phyloP scores from a whole-genome alignment of 1,139 yeast species.

The Yamadazyma siamensis region DNA sequence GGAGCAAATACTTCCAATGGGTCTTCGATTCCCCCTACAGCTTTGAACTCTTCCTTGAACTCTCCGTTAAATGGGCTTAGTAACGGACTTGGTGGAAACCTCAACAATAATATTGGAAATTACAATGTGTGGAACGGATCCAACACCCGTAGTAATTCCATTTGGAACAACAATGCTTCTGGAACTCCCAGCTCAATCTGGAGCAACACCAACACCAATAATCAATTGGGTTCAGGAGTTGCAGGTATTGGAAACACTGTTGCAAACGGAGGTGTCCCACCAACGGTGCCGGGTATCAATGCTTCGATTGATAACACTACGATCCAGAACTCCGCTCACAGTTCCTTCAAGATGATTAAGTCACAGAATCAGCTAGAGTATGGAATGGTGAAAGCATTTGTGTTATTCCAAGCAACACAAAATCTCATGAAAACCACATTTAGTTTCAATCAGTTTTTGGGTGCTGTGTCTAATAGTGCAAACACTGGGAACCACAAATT shows the following conservation, averaged over 20 bases:
- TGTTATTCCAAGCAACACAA: conserved; percentile 32
- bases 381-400: conserved; percentile 35
- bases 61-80: no score
- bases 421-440: conserved; percentile 24
- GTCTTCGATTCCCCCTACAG: no score
- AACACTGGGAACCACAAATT: conserved; percentile 26
- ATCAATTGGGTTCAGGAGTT: background rate
- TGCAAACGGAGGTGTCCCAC: no score
- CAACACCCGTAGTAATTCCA: conserved; percentile 25
- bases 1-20: background rate
- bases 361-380: conserved; percentile 33
- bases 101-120: no score
- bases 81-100: no score
- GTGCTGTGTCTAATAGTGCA: conserved; percentile 26
- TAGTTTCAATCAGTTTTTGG: conserved; percentile 42
- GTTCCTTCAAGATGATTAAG: conserved; percentile 33
- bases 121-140: conserved; percentile 5
- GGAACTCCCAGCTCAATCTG: conserved; percentile 12
- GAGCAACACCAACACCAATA: conserved; percentile 3
- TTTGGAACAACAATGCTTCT: conserved; percentile 24
- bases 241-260: no score
- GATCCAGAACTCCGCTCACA: conserved; percentile 24
- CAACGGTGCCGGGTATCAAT: background rate
- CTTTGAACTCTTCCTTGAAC: no score
- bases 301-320: conserved; percentile 1